Conservation (phyloP, 805 yeast genomes). For the Maudiozyma serrabonitensis region DNA sequence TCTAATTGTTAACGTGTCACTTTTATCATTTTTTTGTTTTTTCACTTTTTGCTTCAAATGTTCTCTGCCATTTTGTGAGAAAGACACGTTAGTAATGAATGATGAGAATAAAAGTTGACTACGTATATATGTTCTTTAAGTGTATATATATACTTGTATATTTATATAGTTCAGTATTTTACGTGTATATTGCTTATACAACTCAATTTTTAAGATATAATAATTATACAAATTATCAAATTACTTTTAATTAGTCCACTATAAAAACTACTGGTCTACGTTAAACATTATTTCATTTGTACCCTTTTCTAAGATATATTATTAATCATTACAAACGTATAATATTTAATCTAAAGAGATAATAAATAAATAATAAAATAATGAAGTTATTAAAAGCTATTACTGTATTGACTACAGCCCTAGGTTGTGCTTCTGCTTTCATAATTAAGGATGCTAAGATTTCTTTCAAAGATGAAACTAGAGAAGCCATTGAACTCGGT, state of each 20-base stretch:
- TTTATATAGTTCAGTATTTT: not conserved
- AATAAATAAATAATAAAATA: not conserved
- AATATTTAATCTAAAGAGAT: not conserved
- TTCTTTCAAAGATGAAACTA: not conserved
- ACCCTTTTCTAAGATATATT: not conserved
- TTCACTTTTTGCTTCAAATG: no score
- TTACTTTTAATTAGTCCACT: no score
- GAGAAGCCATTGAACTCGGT: slow-evolving; percentile 2
- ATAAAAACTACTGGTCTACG: no score
- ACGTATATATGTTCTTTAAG: not conserved
- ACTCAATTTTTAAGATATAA: no score
- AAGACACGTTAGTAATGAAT: no score
- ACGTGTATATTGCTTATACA: not conserved
- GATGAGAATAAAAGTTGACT: not conserved
- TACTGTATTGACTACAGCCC: slow-evolving; percentile 1
- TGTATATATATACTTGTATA: not conserved
- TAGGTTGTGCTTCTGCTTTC: slow-evolving; percentile 4
- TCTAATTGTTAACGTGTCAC: slow-evolving; percentile 5
- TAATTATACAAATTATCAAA: no score
- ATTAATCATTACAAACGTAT: not conserved
- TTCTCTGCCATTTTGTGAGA: no score
- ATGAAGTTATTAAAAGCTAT: slow-evolving; percentile 1
- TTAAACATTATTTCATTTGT: no score
- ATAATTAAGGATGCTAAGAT: slow-evolving; percentile 4
- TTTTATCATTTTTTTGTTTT: not conserved